These are phyloP conservation scores for Mortierella polycephala DNA, from an alignment of 371 early-diverging fungal genomes.

Conservation along the genomic window DNA sequence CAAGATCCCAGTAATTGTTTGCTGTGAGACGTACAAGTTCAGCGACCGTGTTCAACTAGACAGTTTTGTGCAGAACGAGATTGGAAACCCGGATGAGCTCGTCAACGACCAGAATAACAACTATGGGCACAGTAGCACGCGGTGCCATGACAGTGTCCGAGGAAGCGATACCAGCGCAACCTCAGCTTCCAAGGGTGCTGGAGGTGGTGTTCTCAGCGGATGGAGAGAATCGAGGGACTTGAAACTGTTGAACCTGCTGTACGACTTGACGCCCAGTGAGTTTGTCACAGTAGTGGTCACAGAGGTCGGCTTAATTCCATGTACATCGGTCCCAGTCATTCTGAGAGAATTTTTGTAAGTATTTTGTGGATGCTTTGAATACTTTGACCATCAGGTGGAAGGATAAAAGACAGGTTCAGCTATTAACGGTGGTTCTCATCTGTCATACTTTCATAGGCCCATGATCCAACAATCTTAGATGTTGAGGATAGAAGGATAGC, in stretches of 20 bases:
- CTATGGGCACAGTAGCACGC: conserved; percentile 47
- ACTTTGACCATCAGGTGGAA: no score
- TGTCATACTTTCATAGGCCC: conserved; percentile 15
- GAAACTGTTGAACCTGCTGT: conserved; percentile 86
- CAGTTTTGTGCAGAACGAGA: conserved; percentile 95
- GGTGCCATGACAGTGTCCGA: conserved; percentile 35
- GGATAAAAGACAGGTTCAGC: not conserved
- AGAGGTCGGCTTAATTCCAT: conserved; percentile 95
- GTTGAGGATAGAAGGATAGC: not conserved
- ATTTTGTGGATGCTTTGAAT: not conserved
- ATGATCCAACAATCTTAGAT: conserved; percentile 45
- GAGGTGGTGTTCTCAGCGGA: conserved; percentile 59
- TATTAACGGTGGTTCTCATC: not conserved
- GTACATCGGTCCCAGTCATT: conserved; percentile 91
- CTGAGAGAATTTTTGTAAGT: conserved; percentile 56
- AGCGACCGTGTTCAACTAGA: conserved; percentile 93
- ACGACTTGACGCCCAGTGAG: conserved; percentile 95
- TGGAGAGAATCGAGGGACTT: conserved; percentile 78
- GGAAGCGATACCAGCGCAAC: conserved; percentile 33
- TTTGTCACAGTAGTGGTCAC: conserved; percentile 92
- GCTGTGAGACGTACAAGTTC: conserved; percentile 97
- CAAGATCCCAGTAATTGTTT: conserved; percentile 94
- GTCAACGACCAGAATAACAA: conserved; percentile 68
- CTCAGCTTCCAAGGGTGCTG: conserved; percentile 33
- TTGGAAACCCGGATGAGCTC: conserved; percentile 87